Conservation (phyloP, 1,284 basidiomycete species). For the Erythrobasidium hasegawianum region DNA sequence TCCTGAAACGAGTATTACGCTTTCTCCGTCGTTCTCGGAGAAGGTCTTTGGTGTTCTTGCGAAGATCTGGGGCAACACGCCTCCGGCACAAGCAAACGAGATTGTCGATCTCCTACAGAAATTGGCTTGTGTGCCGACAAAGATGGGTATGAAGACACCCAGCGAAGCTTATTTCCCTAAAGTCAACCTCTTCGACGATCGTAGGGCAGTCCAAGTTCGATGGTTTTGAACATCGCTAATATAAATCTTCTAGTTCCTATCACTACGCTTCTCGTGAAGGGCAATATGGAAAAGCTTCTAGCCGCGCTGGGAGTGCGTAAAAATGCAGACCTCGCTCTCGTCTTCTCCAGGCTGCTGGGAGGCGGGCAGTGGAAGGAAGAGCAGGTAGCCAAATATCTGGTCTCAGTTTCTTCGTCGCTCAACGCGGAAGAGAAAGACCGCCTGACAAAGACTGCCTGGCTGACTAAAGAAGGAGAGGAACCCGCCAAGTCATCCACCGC, state of each 20-base stretch:
- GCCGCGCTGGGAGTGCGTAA: constrained; percentile 76
- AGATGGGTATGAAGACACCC: constrained; percentile 54
- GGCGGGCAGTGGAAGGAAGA: constrained; percentile 52
- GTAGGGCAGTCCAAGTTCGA: constrained; percentile 5
- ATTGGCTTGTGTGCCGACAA: constrained; percentile 63
- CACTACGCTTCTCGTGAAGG: constrained; percentile 73
- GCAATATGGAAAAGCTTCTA: constrained; percentile 71
- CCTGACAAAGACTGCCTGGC: constrained; percentile 74
- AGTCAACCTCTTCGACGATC: constrained; percentile 81
- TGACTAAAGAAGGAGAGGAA: constrained; percentile 60
- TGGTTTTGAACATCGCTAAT: background rate
- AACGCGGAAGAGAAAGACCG: constrained; percentile 50
- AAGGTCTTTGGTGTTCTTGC: constrained; percentile 68
- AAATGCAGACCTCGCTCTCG: constrained; percentile 82
- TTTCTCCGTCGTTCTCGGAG: constrained; percentile 74
- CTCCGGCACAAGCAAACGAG: constrained; percentile 59
- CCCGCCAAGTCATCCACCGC: background rate
- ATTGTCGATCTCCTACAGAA: constrained; percentile 60
- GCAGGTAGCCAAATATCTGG: constrained; percentile 69
- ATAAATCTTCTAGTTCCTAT: constrained; percentile 50
- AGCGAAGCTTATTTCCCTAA: constrained; percentile 80
- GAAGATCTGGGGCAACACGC: constrained; percentile 70
- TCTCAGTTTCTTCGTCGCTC: constrained; percentile 58
- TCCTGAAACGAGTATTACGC: constrained; percentile 63
- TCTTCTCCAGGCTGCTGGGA: constrained; percentile 51